A percentile compares a stretch with the other conserved stretches of the same genome.
These are phyloP conservation scores for Darksidea phi DNA, from an alignment of 495 filamentous ascomycete species.

Conservation along the genomic window DNA sequence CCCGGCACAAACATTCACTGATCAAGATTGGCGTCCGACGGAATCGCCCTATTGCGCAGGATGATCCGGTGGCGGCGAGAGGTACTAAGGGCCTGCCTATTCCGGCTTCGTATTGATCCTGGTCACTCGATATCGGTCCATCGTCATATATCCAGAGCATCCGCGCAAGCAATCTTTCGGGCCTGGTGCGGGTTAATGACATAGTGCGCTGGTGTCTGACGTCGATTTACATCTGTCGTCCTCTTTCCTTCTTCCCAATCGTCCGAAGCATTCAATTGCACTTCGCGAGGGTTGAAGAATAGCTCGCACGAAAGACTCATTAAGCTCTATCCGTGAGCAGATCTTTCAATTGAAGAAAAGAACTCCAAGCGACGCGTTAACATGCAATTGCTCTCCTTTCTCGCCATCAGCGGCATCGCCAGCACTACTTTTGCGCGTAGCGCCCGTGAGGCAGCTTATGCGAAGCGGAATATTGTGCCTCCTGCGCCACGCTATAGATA, in stretches of 20 bases:
- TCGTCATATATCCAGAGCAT: conserved; percentile 2
- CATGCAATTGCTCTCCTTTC: conserved; percentile 31
- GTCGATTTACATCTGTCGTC: neutral
- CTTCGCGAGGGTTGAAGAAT: neutral
- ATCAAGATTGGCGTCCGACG: neutral
- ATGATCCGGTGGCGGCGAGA: neutral
- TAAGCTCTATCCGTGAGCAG: too few relatives aligned
- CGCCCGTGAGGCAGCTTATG: conserved; percentile 22
- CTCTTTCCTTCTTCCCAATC: neutral
- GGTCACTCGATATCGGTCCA: neutral
- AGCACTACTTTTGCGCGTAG: conserved; percentile 30
- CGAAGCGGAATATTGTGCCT: conserved; percentile 28
- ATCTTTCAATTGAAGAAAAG: neutral
- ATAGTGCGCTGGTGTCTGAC: neutral
- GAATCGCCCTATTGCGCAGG: too few relatives aligned
- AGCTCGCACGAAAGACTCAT: too few relatives aligned
- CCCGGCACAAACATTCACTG: too few relatives aligned
- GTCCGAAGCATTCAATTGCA: neutral
- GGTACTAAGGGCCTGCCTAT: conserved; percentile 19
- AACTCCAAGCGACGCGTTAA: neutral
- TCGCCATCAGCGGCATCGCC: conserved; percentile 34
- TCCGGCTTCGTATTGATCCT: conserved; percentile 10
- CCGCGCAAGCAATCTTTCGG: neutral
- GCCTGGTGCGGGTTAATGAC: neutral
- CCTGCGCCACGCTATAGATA: conserved; percentile 13